These are phyloP conservation scores for Podospora comata DNA, from an alignment of 495 filamentous ascomycete species.

Conservation along the genomic window DNA sequence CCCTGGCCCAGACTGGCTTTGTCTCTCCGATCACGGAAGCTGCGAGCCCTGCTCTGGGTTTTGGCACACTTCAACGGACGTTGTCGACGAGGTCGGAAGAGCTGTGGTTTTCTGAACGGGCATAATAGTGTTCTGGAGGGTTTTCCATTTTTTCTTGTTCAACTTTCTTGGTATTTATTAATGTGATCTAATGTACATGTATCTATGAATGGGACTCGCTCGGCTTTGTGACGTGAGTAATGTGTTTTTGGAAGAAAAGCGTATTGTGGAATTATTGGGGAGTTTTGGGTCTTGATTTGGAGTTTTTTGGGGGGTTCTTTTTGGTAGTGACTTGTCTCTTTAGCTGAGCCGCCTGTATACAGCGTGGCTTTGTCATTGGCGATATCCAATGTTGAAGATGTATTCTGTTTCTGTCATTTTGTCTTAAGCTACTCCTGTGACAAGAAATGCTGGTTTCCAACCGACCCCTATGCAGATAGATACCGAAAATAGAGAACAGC, in stretches of 20 bases:
- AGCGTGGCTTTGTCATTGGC: background rate
- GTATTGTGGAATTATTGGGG: background rate
- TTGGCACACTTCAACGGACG: slow-evolving; percentile 21
- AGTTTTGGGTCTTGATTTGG: background rate
- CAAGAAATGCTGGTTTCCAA: too few species aligned
- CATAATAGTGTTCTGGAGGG: background rate
- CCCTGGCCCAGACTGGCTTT: slow-evolving; percentile 1
- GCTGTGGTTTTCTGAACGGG: slow-evolving; percentile 23
- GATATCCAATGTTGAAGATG: too few species aligned
- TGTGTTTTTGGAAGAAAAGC: background rate
- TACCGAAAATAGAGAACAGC: too few species aligned
- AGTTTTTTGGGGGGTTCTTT: background rate
- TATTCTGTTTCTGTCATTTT: too few species aligned
- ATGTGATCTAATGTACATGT: background rate
- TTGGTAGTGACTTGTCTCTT: background rate
- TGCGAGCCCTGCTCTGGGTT: slow-evolving; percentile 16
- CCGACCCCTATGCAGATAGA: too few species aligned
- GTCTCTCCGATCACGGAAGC: slow-evolving; percentile 27
- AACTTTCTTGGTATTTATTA: background rate
- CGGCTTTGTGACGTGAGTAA: background rate
- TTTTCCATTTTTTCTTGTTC: background rate
- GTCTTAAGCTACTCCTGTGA: too few species aligned
- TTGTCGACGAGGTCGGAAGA: slow-evolving; percentile 35
- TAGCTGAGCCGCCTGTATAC: background rate
- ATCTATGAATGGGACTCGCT: background rate